These are phyloP conservation scores for Pythium pectinolyticum DNA, from an alignment of 352 stramenopile genomes.

Conservation along the genomic window DNA sequence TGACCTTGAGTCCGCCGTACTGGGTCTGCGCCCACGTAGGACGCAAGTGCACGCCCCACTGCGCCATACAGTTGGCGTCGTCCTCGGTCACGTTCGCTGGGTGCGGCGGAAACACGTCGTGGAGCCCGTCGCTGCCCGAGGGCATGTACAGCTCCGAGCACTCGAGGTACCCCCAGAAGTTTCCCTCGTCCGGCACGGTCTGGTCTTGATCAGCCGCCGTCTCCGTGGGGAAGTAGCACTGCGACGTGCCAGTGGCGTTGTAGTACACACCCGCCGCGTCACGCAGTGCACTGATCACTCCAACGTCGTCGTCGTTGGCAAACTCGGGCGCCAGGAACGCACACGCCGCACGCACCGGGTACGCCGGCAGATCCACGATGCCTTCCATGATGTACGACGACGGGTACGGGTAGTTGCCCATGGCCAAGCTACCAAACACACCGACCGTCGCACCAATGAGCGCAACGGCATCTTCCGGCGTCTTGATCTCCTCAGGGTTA, in stretches of 20 bases:
- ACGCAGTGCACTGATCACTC: slow-evolving; percentile 34
- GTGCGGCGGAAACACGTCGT: slow-evolving; percentile 68
- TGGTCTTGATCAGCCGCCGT: not conserved
- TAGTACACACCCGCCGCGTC: slow-evolving; percentile 39
- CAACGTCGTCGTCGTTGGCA: slow-evolving; percentile 18
- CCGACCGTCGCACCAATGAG: slow-evolving; percentile 70
- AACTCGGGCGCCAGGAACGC: slow-evolving; percentile 32
- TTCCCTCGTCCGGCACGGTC: slow-evolving; percentile 1
- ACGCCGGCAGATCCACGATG: slow-evolving; percentile 61
- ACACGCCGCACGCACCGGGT: slow-evolving; percentile 77
- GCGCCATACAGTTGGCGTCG: slow-evolving; percentile 37
- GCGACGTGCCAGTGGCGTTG: slow-evolving; percentile 37
- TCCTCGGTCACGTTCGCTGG: slow-evolving; percentile 39
- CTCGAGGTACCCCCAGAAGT: slow-evolving; percentile 49
- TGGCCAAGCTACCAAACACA: slow-evolving; percentile 92
- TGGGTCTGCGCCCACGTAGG: slow-evolving; percentile 41
- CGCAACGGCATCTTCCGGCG: slow-evolving; percentile 42
- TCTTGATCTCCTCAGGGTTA: slow-evolving; percentile 41
- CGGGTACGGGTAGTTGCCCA: slow-evolving; percentile 96
- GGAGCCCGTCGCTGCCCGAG: slow-evolving; percentile 41
- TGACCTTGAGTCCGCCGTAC: slow-evolving; percentile 40
- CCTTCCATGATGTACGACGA: slow-evolving; percentile 91
- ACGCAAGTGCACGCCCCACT: slow-evolving; percentile 43
- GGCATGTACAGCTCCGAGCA: slow-evolving; percentile 53
- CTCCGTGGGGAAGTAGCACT: slow-evolving; percentile 31